Base-by-base conservation (phyloP, 345 rosid species). In the Acer negundo region DNA sequence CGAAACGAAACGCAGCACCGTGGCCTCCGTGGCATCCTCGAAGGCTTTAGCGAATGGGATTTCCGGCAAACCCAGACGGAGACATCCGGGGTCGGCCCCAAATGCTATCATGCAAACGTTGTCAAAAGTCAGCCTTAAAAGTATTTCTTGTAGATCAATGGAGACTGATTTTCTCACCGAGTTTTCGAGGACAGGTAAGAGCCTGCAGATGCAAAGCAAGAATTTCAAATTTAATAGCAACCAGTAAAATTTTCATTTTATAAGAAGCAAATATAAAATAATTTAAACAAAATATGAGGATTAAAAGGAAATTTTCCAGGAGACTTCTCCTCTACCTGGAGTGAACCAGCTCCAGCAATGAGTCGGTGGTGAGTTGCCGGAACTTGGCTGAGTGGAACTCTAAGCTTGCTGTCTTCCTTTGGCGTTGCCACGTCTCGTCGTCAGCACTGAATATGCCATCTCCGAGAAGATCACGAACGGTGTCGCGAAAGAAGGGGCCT, bases 91-190 rank as follows among this genome's bases (percentile, higher is more conserved):
- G 81, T 96, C 99, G 8, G 87, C 95, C 26, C 99, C 99, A 55
- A 96, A 91, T 17, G 98, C 98, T 51, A 96, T 89, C 97, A 92
- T 94, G 83, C 98, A 94, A 6, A 96, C 95, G 61, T 92, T 96
- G 69, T 96, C 98, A 62, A 96, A 94, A 0, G 99, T 94, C 40
- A 96, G 86, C 81, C 99, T 81, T 61, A 91, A 77, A 17, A 96
- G 80, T 23, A 94, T 83, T 63, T 92, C 99, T 76, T 96, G 99
- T 16, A 96, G 89, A 79, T 96, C 99, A 16, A 92, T 38, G n/a
- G 90, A 67, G 28, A 17, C 62, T 4, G 86, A 85, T 31, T 59
- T 71, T 7, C 77, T 81, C 22, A 77, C 73, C 3, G 97, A 83
- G 7, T 84, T 83, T 75, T 91, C 90, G 0, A 96, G 91, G 38